Percentiles rank a stretch among this genome's conserved stretches.
phyloP scores from a whole-genome alignment of 805 yeast genomes.

The Wickerhamiella dianesei region DNA sequence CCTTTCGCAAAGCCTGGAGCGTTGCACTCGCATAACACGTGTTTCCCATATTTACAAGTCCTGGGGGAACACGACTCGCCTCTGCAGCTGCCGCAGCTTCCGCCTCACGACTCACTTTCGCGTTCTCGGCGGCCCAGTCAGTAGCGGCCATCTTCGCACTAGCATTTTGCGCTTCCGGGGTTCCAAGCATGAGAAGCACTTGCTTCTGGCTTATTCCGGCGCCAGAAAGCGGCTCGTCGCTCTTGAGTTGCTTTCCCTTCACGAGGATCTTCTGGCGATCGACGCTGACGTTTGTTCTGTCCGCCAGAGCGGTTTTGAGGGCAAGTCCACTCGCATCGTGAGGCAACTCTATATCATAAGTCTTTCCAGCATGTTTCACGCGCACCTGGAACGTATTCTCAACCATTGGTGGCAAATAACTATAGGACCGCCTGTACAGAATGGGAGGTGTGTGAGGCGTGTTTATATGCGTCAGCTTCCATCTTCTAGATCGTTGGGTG shows the following conservation, averaged over 20 bases:
- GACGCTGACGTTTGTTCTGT: constrained; percentile 69
- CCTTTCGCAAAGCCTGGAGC: constrained; percentile 39
- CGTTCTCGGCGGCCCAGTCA: constrained; percentile 27
- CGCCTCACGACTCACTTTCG: constrained; percentile 24
- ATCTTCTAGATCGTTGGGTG: too few relatives aligned
- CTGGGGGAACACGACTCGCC: constrained; percentile 39
- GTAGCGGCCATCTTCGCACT: constrained; percentile 39
- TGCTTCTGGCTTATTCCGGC: constrained; percentile 52
- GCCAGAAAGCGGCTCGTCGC: constrained; percentile 42
- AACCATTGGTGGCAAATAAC: constrained; percentile 1
- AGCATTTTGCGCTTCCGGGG: constrained; percentile 26
- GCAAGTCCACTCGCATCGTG: constrained; percentile 42
- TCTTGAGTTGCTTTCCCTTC: constrained; percentile 76
- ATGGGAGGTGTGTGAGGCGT: background rate
- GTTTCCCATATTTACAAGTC: constrained; percentile 57
- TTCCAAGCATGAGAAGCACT: constrained; percentile 78
- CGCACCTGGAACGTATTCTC: constrained; percentile 23
- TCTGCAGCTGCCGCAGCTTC: constrained; percentile 24
- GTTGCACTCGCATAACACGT: constrained; percentile 69
- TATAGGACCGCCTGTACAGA: background rate
- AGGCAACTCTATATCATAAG: constrained; percentile 43
- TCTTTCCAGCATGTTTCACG: constrained; percentile 58
- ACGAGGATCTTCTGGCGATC: constrained; percentile 81
- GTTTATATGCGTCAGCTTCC: background rate
- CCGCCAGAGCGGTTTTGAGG: constrained; percentile 56